Percentiles rank a stretch among this genome's conserved stretches.
These are phyloP conservation scores for Mucor sp. DNA, from an alignment of 371 early-diverging fungal species.

Conservation along the genomic window DNA sequence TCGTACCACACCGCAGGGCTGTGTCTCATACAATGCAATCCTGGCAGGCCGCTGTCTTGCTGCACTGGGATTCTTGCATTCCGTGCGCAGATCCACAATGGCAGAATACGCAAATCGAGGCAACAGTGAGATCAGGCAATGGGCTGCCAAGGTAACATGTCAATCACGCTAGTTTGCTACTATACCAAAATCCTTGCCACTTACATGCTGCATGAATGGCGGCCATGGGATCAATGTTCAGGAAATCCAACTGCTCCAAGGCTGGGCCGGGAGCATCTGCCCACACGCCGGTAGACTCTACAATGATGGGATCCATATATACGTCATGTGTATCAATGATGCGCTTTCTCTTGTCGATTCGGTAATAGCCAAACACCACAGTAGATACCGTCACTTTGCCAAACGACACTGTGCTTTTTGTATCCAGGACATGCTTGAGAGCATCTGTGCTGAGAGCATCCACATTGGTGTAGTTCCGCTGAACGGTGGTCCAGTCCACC, in stretches of 20 bases:
- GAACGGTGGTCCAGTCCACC: constrained; percentile 59
- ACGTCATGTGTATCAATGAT: constrained; percentile 50
- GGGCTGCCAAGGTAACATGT: constrained; percentile 22
- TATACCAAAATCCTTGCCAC: neutral
- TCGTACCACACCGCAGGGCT: constrained; percentile 37
- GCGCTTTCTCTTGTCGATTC: constrained; percentile 42
- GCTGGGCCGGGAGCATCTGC: constrained; percentile 35
- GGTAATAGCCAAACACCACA: constrained; percentile 60
- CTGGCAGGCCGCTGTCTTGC: constrained; percentile 39
- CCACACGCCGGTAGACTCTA: constrained; percentile 46
- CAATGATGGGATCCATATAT: constrained; percentile 53
- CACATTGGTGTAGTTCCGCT: constrained; percentile 56
- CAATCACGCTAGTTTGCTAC: no score
- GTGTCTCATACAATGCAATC: constrained; percentile 44
- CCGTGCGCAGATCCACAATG: constrained; percentile 34
- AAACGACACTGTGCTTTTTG: constrained; percentile 24
- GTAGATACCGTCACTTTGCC: constrained; percentile 51
- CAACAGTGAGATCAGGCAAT: constrained; percentile 40
- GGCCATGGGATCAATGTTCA: constrained; percentile 45
- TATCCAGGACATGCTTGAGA: constrained; percentile 14
- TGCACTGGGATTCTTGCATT: constrained; percentile 55
- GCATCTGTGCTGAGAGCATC: constrained; percentile 39
- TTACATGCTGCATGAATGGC: constrained; percentile 52
- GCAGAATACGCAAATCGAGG: constrained; percentile 32
- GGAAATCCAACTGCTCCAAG: constrained; percentile 15